phyloP scores from a whole-genome alignment of 1,284 basidiomycete genomes.

The Erythrobasidium hasegawianum region DNA sequence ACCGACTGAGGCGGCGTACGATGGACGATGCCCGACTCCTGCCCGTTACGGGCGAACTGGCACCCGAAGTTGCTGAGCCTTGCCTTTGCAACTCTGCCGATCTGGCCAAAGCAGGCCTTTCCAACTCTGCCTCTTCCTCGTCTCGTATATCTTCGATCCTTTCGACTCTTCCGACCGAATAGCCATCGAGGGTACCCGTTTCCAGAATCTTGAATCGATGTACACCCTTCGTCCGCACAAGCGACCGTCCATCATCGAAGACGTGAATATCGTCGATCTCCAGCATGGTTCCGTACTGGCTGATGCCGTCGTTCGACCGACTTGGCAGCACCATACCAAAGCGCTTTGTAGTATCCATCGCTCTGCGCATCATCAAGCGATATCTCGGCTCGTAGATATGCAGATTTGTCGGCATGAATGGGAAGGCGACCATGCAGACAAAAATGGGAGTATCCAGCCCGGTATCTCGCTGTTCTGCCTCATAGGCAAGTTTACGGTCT shows the following conservation, averaged over 20 bases:
- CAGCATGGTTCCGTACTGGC: conserved; percentile 86
- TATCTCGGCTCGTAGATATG: conserved; percentile 91
- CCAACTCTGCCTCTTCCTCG: conserved; percentile 54
- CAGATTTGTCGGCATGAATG: conserved; percentile 78
- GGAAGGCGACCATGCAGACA: conserved; percentile 82
- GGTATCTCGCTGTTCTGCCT: conserved; percentile 35
- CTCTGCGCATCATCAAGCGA: conserved; percentile 87
- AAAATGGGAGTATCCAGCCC: conserved; percentile 84
- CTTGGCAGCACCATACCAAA: conserved; percentile 88
- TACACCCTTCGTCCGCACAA: conserved; percentile 80
- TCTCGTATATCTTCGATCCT: conserved; percentile 59
- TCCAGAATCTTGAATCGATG: conserved; percentile 82
- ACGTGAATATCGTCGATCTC: conserved; percentile 81
- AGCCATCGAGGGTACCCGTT: conserved; percentile 76
- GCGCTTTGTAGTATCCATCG: conserved; percentile 68
- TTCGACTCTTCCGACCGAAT: conserved; percentile 79
- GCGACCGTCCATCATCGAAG: conserved; percentile 80
- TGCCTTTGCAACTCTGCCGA: conserved; percentile 8
- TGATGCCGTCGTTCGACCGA: conserved; percentile 54
- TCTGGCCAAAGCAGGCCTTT: conserved; percentile 43
- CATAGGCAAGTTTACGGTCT: conserved; percentile 34
- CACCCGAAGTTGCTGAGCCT: not conserved
- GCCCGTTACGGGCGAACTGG: not conserved
- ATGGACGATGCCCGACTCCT: not conserved
- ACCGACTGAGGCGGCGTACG: not conserved